phyloP scores from a whole-genome alignment of 2,329 filamentous ascomycete genomes.

The Pezicula carpinea region DNA sequence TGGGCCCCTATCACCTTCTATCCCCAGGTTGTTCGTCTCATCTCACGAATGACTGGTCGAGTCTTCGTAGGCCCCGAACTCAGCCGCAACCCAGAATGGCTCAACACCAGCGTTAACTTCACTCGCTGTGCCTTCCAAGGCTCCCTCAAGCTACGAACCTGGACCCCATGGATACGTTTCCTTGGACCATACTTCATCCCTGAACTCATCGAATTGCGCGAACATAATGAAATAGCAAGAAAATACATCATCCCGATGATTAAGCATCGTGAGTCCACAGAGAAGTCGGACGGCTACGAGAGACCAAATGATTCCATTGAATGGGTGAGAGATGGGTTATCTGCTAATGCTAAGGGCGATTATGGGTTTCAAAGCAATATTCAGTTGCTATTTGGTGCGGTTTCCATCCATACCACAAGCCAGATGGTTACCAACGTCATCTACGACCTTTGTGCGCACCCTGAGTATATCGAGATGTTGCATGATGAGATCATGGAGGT shows the following conservation, averaged over 20 bases:
- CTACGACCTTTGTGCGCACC: conserved; percentile 30
- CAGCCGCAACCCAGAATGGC: conserved; percentile 8
- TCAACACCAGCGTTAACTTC: conserved; percentile 4
- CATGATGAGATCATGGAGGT: conserved; percentile 33
- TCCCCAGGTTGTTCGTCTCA: conserved; percentile 30
- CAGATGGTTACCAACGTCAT: conserved; percentile 34
- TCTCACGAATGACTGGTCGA: conserved; percentile 31
- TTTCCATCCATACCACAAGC: conserved; percentile 2
- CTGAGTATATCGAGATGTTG: conserved; percentile 33
- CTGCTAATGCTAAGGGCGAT: not conserved
- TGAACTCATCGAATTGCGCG: conserved; percentile 2
- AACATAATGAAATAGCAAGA: not conserved
- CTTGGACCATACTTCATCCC: conserved; percentile 6
- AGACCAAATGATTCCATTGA: conserved; percentile 5
- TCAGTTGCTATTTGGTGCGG: conserved; percentile 3
- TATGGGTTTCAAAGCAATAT: conserved; percentile 1
- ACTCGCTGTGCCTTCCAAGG: conserved; percentile 5
- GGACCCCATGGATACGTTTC: conserved; percentile 1
- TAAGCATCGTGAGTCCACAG: not conserved
- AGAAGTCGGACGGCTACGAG: not conserved
- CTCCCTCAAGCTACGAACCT: conserved; percentile 2
- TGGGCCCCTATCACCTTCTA: conserved; percentile 25
- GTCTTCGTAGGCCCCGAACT: conserved; percentile 6
- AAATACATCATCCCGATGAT: conserved; percentile 5
- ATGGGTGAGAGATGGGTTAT: conserved; percentile 1